Evolutionary conservation across 805 yeast species (phyloP), one percentile per base, ranked within the genome.

Genomic region (Metschnikowia kofuensis): DNA sequence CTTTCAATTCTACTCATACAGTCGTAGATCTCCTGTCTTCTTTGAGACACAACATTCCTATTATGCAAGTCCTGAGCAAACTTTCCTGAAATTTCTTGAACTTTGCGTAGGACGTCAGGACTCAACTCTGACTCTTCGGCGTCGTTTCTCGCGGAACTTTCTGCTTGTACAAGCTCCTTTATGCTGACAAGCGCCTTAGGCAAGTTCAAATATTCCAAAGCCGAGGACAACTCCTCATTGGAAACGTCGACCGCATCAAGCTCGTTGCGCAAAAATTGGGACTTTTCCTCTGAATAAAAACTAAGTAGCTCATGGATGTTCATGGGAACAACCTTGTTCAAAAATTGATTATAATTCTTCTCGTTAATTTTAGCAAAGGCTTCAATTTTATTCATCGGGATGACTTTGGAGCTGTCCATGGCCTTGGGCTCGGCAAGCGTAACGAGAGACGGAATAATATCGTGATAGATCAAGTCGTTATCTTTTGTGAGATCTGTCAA

Each of bases 381-480:
- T 65, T 42, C 76, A 56, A 65, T 69, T 10, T 75, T 68, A 37
- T 74, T 72, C 38, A 86, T 70, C 2, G 83, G 72, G 6, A 84
- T 73, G 0, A 83, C 72, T 57, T 84, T 82, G 1, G 84, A 83
- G 49, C 89, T 85, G 40, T 83, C 87, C 69, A 87, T 72, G 0
- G 84, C 79, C 52, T 86, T 82, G 5, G 89, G 74, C 12, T 82
- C 85, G 7, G 88, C 79, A 42, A 89, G 67, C 0, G 84, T 66
- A 21, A 79, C 79, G 30, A 68, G 67, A 4, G 79, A 70, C 0
- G 97, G 96, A 12, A 91, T 70, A 1, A 74, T 59, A 16, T 86
- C 92, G 65, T 94, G 96, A 62, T 88, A 92, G 35, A 92, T 88
- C 58, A 82, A 85, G 62, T 92, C 97, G 60, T 92, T 92, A 61